phyloP scores from a whole-genome alignment of 2,329 filamentous ascomycete species.

The Xylariaceae sp. region DNA sequence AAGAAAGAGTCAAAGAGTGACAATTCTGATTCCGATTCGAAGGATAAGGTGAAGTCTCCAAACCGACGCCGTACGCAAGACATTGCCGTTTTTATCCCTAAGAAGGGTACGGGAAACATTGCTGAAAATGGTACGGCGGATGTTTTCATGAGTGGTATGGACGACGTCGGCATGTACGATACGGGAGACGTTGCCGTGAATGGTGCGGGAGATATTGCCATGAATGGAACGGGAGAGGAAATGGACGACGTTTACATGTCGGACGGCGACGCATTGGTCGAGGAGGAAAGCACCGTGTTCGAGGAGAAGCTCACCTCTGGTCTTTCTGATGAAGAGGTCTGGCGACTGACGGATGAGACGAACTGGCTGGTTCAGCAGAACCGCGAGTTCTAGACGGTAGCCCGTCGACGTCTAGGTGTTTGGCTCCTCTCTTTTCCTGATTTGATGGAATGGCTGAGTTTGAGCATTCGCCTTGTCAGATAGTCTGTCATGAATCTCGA shows the following conservation, averaged over 20 bases:
- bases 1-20: no score
- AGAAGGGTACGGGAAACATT: no score
- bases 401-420: not conserved
- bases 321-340: slow-evolving; percentile 27
- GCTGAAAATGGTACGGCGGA: no score
- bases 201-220: no score
- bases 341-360: slow-evolving; percentile 27
- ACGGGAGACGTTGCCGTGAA: no score
- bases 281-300: not conserved
- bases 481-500: not conserved
- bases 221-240: not conserved
- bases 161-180: no score
- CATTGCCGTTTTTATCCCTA: no score
- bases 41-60: no score
- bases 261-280: not conserved
- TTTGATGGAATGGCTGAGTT: not conserved
- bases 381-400: slow-evolving; percentile 10
- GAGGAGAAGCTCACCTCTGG: slow-evolving; percentile 18
- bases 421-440: slow-evolving; percentile 2
- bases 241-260: not conserved
- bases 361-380: slow-evolving; percentile 27
- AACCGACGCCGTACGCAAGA: no score
- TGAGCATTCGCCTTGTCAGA: not conserved
- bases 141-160: no score
- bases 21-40: no score